These are phyloP conservation scores for Russula sp. DNA, from an alignment of 768 basidiomycete genomes.

Conservation along the genomic window DNA sequence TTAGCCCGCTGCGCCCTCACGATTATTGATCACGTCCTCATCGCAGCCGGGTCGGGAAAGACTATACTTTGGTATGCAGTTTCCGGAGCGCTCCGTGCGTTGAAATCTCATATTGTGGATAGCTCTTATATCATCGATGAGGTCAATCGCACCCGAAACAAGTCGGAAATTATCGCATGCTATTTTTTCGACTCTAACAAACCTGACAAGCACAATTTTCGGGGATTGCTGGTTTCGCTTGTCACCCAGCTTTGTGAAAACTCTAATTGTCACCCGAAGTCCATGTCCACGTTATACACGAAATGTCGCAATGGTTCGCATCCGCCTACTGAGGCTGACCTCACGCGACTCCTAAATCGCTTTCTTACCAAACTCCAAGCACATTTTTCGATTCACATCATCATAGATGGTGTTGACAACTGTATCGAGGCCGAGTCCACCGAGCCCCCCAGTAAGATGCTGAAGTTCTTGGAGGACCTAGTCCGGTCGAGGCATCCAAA, in stretches of 20 bases:
- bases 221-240: slow-evolving; percentile 3
- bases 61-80: slow-evolving; percentile 14
- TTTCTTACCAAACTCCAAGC: neutral
- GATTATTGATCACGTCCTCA: neutral
- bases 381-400: neutral
- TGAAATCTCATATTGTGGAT: neutral
- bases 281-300: neutral
- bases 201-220: neutral
- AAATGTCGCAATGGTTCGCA: neutral
- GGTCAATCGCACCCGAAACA: neutral
- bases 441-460: neutral
- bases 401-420: neutral
- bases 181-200: neutral
- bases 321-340: neutral
- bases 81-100: too few relatives aligned
- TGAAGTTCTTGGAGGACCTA: neutral
- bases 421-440: neutral
- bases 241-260: neutral
- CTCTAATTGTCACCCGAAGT: neutral
- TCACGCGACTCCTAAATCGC: neutral
- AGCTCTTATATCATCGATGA: slow-evolving; percentile 11
- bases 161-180: neutral
- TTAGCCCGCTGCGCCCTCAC: too few relatives aligned
- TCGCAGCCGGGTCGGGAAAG: slow-evolving; percentile 9
- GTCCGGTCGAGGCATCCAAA: neutral